Conservation (phyloP, 2,329 filamentous ascomycete species). For the Paradendryphiella salina region DNA sequence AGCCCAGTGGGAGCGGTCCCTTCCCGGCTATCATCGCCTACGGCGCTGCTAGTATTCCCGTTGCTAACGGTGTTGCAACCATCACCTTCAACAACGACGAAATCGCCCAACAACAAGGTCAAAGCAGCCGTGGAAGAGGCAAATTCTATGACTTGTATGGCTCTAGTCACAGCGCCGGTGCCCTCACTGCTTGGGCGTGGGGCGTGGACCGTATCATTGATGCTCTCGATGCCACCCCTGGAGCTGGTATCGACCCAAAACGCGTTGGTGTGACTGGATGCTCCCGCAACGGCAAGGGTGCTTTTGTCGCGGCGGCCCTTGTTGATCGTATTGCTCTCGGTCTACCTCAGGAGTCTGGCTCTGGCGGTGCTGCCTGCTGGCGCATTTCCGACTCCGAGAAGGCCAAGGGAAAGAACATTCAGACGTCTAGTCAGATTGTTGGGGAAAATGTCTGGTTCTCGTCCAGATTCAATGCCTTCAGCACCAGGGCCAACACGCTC, state of each 20-base stretch:
- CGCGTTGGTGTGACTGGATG: constrained; percentile 62
- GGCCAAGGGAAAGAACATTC: constrained; percentile 59
- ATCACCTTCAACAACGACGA: constrained; percentile 64
- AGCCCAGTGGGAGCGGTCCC: constrained; percentile 52
- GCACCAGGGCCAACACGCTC: constrained; percentile 51
- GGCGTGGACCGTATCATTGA: constrained; percentile 64
- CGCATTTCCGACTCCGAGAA: constrained; percentile 54
- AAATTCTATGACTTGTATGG: constrained; percentile 65
- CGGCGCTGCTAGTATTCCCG: constrained; percentile 59
- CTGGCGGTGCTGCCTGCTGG: constrained; percentile 65
- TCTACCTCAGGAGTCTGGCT: constrained; percentile 65
- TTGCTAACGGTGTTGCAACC: constrained; percentile 59
- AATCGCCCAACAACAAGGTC: constrained; percentile 56
- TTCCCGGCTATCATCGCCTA: constrained; percentile 63
- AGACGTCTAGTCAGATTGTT: constrained; percentile 63
- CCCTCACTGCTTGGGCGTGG: constrained; percentile 66
- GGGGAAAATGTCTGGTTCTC: constrained; percentile 68
- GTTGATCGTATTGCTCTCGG: constrained; percentile 63
- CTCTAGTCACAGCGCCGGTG: constrained; percentile 58
- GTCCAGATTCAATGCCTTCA: constrained; percentile 57
- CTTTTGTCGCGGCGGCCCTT: constrained; percentile 63
- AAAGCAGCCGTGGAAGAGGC: constrained; percentile 57
- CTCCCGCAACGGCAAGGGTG: constrained; percentile 67
- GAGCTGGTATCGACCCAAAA: constrained; percentile 50
- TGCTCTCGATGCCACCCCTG: constrained; percentile 57